Conservation (phyloP, 495 filamentous ascomycete species). For the Talaromyces proteolyticus region DNA sequence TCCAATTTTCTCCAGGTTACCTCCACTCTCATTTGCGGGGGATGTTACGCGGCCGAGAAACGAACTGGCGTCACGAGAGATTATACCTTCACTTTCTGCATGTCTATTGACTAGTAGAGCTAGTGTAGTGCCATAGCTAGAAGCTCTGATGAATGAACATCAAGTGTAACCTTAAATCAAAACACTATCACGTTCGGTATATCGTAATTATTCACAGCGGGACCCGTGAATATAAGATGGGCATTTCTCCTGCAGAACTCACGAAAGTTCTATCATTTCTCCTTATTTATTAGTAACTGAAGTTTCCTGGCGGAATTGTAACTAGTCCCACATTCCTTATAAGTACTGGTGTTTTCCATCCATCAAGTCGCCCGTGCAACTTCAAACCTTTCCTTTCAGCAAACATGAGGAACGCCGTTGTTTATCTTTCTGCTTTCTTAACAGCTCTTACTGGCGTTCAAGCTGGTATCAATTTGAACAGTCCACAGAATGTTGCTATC, state of each 20-base stretch:
- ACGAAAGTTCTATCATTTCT: background rate
- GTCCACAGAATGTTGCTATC: slow-evolving; percentile 47
- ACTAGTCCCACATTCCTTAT: slow-evolving; percentile 4
- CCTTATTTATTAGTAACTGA: background rate
- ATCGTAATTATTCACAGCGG: background rate
- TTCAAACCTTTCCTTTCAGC: slow-evolving; percentile 1
- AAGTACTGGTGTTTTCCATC: slow-evolving; percentile 5
- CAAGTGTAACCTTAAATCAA: slow-evolving; percentile 3
- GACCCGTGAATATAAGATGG: background rate
- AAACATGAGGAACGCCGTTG: slow-evolving; percentile 3
- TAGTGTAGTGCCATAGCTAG: background rate
- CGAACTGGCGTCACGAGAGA: background rate
- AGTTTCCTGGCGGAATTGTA: background rate
- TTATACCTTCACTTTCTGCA: background rate
- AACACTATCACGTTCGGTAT: background rate
- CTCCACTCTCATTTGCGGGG: background rate
- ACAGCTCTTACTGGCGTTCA: slow-evolving; percentile 15
- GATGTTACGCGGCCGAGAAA: background rate
- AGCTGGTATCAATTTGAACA: slow-evolving; percentile 35
- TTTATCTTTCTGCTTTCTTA: slow-evolving; percentile 4
- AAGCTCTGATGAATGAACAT: background rate
- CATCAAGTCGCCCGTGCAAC: background rate
- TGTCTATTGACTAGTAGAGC: background rate
- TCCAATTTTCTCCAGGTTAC: background rate
- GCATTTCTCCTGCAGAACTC: background rate